A percentile compares a stretch with the other conserved stretches of the same genome.
Evolutionary conservation across 352 stramenopile genomes (phyloP).

Genomic region (Phytopythium chamaehyphon): DNA sequence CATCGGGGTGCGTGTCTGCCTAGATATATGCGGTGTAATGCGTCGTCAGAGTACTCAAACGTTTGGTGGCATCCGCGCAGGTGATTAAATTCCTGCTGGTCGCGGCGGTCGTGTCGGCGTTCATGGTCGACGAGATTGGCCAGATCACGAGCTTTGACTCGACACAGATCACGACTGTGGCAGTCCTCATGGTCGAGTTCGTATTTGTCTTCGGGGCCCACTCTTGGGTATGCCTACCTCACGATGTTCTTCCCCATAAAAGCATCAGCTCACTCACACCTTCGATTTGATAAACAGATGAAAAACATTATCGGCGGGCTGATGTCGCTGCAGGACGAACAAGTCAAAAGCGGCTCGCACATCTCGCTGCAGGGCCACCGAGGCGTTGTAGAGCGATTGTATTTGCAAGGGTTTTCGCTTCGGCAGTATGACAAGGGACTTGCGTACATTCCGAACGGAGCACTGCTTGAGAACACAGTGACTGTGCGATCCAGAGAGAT

Average conservation of each 20-base stretch:
- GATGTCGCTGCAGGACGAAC: constrained; percentile 76
- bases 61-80: constrained; percentile 12
- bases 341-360: constrained; percentile 75
- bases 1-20: constrained; percentile 32
- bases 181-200: constrained; percentile 75
- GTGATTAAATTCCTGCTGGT: constrained; percentile 83
- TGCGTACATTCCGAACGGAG: constrained; percentile 76
- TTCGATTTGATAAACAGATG: constrained; percentile 32
- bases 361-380: constrained; percentile 72
- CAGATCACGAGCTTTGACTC: constrained; percentile 78
- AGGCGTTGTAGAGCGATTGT: constrained; percentile 79
- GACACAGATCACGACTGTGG: constrained; percentile 71
- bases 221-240: constrained; percentile 50
- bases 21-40: constrained; percentile 10
- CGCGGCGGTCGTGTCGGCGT: constrained; percentile 77
- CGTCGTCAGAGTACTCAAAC: background rate
- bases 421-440: constrained; percentile 80
- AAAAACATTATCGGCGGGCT: constrained; percentile 85
- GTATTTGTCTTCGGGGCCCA: constrained; percentile 76
- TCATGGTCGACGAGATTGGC: constrained; percentile 81
- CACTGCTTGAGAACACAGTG: constrained; percentile 71
- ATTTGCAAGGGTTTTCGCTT: constrained; percentile 76
- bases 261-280: background rate
- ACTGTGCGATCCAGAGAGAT: constrained; percentile 66
- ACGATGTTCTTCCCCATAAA: background rate